These are phyloP conservation scores for Neofusicoccum kwambonambiense DNA, from an alignment of 2,329 filamentous ascomycete species.

Conservation along the genomic window DNA sequence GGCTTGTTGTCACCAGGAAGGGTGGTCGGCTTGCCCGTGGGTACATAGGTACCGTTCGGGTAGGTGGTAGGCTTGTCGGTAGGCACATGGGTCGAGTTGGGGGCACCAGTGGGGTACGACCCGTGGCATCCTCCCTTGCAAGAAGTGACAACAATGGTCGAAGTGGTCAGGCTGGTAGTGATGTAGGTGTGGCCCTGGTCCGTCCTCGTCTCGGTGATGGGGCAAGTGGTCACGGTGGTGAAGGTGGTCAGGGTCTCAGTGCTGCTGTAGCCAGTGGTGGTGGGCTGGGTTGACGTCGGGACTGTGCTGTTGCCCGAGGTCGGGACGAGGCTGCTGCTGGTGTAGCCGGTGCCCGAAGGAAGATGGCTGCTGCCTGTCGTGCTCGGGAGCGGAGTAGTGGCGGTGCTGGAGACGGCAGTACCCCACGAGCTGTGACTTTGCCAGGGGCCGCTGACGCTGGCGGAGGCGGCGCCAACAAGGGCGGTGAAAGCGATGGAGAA, in stretches of 20 bases:
- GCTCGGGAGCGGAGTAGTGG: background rate
- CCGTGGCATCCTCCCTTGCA: constrained; percentile 37
- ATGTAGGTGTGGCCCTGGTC: constrained; percentile 25
- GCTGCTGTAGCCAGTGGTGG: background rate
- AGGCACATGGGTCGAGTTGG: constrained; percentile 2
- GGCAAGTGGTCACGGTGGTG: constrained; percentile 34
- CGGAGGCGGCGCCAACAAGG: constrained; percentile 5
- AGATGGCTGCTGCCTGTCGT: background rate
- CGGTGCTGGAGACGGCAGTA: background rate
- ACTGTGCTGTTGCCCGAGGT: background rate
- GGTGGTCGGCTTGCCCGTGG: constrained; percentile 6
- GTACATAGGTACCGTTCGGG: background rate
- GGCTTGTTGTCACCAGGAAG: background rate
- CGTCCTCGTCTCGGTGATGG: constrained; percentile 28
- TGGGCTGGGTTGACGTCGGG: background rate
- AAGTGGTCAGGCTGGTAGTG: constrained; percentile 36
- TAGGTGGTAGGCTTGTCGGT: constrained; percentile 4
- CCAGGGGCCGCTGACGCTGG: constrained; percentile 1
- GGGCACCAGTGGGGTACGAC: constrained; percentile 7
- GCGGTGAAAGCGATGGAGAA: constrained; percentile 3
- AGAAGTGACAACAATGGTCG: constrained; percentile 38
- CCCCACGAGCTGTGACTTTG: constrained; percentile 1
- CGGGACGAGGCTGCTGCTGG: too few relatives aligned
- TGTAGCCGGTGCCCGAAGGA: background rate
- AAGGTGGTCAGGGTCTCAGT: constrained; percentile 29